Conservation (phyloP, 2,329 filamentous ascomycete genomes). For the Pestalotiopsis sp. region DNA sequence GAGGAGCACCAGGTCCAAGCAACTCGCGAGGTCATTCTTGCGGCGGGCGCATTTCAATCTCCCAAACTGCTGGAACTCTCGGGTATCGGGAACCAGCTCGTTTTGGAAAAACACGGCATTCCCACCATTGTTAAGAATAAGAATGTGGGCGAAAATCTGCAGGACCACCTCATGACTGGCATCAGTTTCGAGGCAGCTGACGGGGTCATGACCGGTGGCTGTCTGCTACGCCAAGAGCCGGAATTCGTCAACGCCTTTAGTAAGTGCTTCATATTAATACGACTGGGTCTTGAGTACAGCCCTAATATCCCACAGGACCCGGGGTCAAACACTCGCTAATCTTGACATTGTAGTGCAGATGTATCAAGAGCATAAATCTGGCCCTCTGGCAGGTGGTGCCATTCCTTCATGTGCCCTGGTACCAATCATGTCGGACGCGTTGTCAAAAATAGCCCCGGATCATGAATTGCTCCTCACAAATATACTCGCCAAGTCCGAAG, state of each 20-base stretch:
- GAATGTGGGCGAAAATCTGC: constrained; percentile 20
- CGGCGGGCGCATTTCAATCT: neutral
- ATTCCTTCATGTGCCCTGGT: neutral
- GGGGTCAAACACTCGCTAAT: neutral
- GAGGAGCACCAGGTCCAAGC: neutral
- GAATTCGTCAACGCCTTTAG: neutral
- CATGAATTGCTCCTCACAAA: neutral
- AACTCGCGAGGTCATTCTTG: neutral
- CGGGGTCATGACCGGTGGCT: constrained; percentile 16
- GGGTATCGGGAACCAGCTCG: neutral
- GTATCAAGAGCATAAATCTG: neutral
- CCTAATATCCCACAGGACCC: neutral
- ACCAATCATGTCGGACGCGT: neutral
- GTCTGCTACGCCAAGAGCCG: neutral
- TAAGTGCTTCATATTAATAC: neutral
- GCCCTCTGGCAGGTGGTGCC: neutral
- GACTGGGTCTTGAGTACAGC: neutral
- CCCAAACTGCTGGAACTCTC: neutral
- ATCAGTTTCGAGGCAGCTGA: constrained; percentile 19
- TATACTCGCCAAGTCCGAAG: neutral
- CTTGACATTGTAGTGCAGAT: neutral
- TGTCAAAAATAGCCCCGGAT: neutral
- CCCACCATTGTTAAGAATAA: neutral
- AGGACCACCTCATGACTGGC: constrained; percentile 19
- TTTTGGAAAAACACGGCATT: neutral